Conservation (phyloP, 1,284 basidiomycete genomes). For the Volvariella volvacea region DNA sequence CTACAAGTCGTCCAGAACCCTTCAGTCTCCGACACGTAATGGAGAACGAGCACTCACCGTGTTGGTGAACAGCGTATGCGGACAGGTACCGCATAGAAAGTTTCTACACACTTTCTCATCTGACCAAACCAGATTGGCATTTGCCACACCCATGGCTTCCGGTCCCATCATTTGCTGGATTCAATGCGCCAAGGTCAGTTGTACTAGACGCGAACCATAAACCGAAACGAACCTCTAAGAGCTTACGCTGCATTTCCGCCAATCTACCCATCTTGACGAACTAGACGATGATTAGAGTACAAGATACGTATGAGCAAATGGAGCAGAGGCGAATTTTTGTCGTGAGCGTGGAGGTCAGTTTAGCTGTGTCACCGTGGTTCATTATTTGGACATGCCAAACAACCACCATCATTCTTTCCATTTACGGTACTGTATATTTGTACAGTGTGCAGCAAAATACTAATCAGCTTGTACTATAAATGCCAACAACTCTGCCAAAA, state of each 20-base stretch:
- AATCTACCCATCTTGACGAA: conserved; percentile 64
- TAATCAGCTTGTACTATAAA: too few relatives aligned
- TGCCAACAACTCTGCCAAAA: too few relatives aligned
- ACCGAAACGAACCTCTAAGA: conserved; percentile 65
- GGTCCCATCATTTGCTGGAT: conserved; percentile 98
- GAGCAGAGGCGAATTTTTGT: too few relatives aligned
- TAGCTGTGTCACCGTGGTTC: too few relatives aligned
- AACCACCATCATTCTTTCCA: too few relatives aligned
- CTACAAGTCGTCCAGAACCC: conserved; percentile 33
- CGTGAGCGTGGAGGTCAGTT: too few relatives aligned
- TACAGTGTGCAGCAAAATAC: too few relatives aligned
- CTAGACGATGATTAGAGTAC: conserved; percentile 2
- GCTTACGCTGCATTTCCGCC: conserved; percentile 90
- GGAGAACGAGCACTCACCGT: conserved; percentile 59
- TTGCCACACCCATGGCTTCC: conserved; percentile 93
- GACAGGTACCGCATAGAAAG: conserved; percentile 96
- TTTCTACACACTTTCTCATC: conserved; percentile 99
- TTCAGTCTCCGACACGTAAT: conserved; percentile 6
- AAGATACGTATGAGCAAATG: too few relatives aligned
- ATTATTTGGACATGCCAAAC: too few relatives aligned
- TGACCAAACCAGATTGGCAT: conserved; percentile 90
- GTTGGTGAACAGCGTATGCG: conserved; percentile 96
- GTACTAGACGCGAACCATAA: conserved; percentile 6
- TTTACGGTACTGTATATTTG: too few relatives aligned
- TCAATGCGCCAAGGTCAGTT: conserved; percentile 10